Evolutionary conservation across 495 filamentous ascomycete species (phyloP).

Genomic region (Apodospora peruviana): DNA sequence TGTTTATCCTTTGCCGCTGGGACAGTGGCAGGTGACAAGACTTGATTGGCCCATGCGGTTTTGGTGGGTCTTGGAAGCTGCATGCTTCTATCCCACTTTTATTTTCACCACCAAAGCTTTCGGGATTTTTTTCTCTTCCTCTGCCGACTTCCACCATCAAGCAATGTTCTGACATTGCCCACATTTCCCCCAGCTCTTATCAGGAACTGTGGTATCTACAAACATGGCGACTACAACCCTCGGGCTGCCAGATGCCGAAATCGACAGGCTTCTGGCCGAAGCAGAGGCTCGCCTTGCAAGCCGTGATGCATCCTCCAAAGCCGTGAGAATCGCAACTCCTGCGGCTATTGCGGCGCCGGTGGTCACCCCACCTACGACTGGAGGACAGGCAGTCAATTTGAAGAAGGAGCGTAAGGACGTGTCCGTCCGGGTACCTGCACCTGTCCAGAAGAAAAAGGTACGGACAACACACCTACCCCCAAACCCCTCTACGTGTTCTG

Average conservation of each 20-base stretch:
- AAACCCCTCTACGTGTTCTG: conserved; percentile 8
- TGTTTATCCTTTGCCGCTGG: conserved; percentile 16
- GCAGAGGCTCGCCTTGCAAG: conserved; percentile 26
- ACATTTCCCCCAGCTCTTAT: not conserved
- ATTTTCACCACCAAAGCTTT: conserved; percentile 4
- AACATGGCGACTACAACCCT: conserved; percentile 13
- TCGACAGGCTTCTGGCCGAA: conserved; percentile 26
- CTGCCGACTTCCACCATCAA: not conserved
- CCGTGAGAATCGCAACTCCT: conserved; percentile 4
- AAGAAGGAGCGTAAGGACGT: conserved; percentile 27
- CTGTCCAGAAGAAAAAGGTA: conserved; percentile 38
- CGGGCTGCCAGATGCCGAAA: conserved; percentile 23
- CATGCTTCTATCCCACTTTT: not conserved
- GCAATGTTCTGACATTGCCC: not conserved
- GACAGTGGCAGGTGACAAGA: not conserved
- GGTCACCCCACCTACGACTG: conserved; percentile 15
- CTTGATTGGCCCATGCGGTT: not conserved
- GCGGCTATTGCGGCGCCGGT: conserved; percentile 7
- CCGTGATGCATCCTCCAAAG: conserved; percentile 8
- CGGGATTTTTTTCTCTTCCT: conserved; percentile 8
- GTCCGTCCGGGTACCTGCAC: conserved; percentile 36
- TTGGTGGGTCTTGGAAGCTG: conserved; percentile 1
- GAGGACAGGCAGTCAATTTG: conserved; percentile 12
- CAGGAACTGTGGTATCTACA: not conserved
- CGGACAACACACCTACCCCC: not conserved